Evolutionary conservation across 1,284 basidiomycete genomes (phyloP).

Genomic region (Trichosporon inkin): DNA sequence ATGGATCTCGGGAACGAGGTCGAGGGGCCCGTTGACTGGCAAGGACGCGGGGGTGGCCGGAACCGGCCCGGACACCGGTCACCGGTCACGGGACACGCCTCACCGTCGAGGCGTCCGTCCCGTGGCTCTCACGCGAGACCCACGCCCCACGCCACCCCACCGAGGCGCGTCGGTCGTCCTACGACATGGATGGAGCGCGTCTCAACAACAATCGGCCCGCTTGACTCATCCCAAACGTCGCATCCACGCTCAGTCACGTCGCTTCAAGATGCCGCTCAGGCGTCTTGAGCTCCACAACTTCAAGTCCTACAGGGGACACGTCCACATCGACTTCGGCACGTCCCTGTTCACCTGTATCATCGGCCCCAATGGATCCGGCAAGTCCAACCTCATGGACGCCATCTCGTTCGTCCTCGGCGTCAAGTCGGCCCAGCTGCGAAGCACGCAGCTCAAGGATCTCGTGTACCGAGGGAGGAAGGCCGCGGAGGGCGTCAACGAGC

Average conservation of each 20-base stretch:
- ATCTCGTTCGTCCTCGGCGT: constrained; percentile 98
- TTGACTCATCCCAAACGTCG: constrained; percentile 3
- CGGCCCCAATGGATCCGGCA: constrained; percentile 98
- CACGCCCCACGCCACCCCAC: constrained; percentile 12
- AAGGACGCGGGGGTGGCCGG: background rate
- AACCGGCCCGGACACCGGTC: background rate
- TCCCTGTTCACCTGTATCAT: constrained; percentile 87
- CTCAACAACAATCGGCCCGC: constrained; percentile 12
- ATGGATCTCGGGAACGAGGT: too few species aligned
- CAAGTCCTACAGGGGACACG: constrained; percentile 70
- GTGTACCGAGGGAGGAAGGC: constrained; percentile 86
- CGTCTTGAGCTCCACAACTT: constrained; percentile 83
- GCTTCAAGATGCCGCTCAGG: constrained; percentile 47
- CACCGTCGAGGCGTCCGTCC: too few species aligned
- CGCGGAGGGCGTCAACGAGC: constrained; percentile 50
- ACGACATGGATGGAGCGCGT: constrained; percentile 4
- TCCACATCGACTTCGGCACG: constrained; percentile 54
- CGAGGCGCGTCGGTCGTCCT: constrained; percentile 20
- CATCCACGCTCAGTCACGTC: background rate
- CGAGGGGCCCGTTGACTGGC: too few species aligned
- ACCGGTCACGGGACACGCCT: background rate
- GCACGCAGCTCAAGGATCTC: constrained; percentile 88
- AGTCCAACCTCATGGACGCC: constrained; percentile 99
- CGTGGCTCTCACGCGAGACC: background rate
- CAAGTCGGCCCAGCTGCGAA: constrained; percentile 86